A percentile compares a stretch with the other conserved stretches of the same genome.
Evolutionary conservation across 2,329 filamentous ascomycete genomes (phyloP).

Genomic region (Sphaerulina populicola): DNA sequence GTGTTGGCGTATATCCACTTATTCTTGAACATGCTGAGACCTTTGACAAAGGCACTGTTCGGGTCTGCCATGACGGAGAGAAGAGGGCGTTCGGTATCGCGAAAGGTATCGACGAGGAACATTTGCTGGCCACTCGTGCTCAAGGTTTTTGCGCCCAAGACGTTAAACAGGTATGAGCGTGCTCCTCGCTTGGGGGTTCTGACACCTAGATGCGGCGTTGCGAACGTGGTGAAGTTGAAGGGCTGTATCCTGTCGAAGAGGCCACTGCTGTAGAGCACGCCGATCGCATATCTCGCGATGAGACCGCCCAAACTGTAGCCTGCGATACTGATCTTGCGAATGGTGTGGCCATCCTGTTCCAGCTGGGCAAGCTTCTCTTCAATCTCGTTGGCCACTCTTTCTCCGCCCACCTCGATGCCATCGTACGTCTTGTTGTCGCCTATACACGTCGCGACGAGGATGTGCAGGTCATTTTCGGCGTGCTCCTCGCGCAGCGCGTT

Average conservation of each 20-base stretch:
- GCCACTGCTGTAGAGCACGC: conserved; percentile 71
- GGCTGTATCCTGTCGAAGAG: conserved; percentile 72
- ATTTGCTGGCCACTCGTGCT: conserved; percentile 79
- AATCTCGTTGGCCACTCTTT: conserved; percentile 56
- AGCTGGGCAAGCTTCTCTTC: conserved; percentile 50
- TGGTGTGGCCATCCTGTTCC: conserved; percentile 55
- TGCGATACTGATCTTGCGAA: conserved; percentile 75
- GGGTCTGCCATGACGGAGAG: conserved; percentile 75
- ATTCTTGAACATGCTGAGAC: conserved; percentile 65
- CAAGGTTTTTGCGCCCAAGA: conserved; percentile 70
- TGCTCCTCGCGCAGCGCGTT: conserved; percentile 55
- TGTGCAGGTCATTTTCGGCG: conserved; percentile 55
- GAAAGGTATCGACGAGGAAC: conserved; percentile 78
- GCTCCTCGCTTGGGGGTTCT: conserved; percentile 39
- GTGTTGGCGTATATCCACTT: conserved; percentile 79
- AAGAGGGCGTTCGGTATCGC: conserved; percentile 71
- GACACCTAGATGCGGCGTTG: conserved; percentile 60
- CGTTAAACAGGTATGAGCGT: conserved; percentile 53
- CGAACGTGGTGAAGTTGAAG: conserved; percentile 90
- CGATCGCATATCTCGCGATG: conserved; percentile 76
- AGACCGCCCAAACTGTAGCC: conserved; percentile 88
- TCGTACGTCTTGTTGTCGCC: conserved; percentile 61
- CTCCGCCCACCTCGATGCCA: conserved; percentile 60
- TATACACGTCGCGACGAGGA: conserved; percentile 65
- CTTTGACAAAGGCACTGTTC: conserved; percentile 75